These are phyloP conservation scores for Alternaria panax DNA, from an alignment of 2,329 filamentous ascomycete species.

Conservation along the genomic window DNA sequence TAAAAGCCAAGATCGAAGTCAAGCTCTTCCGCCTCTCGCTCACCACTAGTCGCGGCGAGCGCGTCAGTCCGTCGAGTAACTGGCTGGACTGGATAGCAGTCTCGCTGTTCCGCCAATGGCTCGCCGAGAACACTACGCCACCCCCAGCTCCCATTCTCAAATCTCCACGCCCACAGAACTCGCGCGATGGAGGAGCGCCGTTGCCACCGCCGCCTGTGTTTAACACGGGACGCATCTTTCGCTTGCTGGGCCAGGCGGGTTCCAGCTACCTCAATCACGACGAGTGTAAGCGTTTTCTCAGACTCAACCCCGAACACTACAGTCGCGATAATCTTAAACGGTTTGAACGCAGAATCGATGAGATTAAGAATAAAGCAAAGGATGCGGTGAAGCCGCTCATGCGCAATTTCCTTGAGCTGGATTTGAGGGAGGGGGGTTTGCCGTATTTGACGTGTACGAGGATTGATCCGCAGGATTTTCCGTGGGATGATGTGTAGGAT, in stretches of 20 bases:
- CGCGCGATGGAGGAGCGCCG: slow-evolving; percentile 26
- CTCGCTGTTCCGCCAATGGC: slow-evolving; percentile 88
- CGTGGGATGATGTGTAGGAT: slow-evolving; percentile 59
- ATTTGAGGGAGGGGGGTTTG: slow-evolving; percentile 64
- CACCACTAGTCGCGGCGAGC: slow-evolving; percentile 79
- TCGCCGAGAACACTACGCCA: slow-evolving; percentile 86
- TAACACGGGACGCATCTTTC: slow-evolving; percentile 76
- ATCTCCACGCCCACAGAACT: slow-evolving; percentile 49
- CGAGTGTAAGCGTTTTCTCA: slow-evolving; percentile 89
- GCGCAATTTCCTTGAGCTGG: slow-evolving; percentile 83
- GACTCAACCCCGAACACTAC: slow-evolving; percentile 82
- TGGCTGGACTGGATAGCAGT: slow-evolving; percentile 92
- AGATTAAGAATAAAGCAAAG: slow-evolving; percentile 83
- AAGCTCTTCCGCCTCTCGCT: slow-evolving; percentile 83
- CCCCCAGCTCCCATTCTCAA: slow-evolving; percentile 64
- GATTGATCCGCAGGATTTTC: slow-evolving; percentile 68
- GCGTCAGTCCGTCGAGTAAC: slow-evolving; percentile 77
- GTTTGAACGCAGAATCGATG: slow-evolving; percentile 87
- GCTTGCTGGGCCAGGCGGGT: slow-evolving; percentile 72
- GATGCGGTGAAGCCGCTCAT: slow-evolving; percentile 86
- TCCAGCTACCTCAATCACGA: slow-evolving; percentile 79
- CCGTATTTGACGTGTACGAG: slow-evolving; percentile 71
- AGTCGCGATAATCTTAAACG: slow-evolving; percentile 82
- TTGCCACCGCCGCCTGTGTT: slow-evolving; percentile 56
- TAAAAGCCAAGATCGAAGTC: slow-evolving; percentile 79